A percentile compares a stretch with the other conserved stretches of the same genome.
phyloP scores from a whole-genome alignment of 2,329 filamentous ascomycete genomes.

The Epichloe baconii region DNA sequence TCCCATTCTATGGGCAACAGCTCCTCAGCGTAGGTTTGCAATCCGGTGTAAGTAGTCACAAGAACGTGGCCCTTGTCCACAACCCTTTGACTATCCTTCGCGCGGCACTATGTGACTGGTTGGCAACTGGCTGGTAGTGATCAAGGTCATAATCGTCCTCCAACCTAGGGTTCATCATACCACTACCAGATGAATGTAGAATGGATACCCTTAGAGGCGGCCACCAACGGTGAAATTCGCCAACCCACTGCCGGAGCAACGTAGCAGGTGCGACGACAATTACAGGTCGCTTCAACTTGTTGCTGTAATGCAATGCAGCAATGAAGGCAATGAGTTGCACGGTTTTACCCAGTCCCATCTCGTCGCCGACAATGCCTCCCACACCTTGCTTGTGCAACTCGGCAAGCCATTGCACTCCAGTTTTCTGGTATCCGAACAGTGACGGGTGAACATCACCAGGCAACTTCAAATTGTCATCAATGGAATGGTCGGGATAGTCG shows the following conservation, averaged over 20 bases:
- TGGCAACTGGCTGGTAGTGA: slow-evolving; percentile 21
- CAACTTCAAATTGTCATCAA: slow-evolving; percentile 64
- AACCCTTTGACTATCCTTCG: slow-evolving; percentile 70
- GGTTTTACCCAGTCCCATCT: slow-evolving; percentile 98
- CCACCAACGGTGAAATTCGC: slow-evolving; percentile 98
- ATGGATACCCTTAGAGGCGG: slow-evolving; percentile 95
- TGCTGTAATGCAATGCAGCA: slow-evolving; percentile 84
- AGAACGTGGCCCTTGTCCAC: slow-evolving; percentile 78
- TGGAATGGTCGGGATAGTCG: slow-evolving; percentile 58
- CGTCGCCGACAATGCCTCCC: slow-evolving; percentile 89
- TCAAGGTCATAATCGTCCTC: slow-evolving; percentile 40
- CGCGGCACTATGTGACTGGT: slow-evolving; percentile 43
- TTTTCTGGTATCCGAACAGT: slow-evolving; percentile 94
- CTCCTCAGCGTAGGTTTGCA: slow-evolving; percentile 82
- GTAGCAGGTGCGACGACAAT: slow-evolving; percentile 91
- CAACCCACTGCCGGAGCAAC: slow-evolving; percentile 94
- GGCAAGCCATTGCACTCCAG: slow-evolving; percentile 89
- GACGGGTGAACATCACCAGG: slow-evolving; percentile 89
- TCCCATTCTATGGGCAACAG: slow-evolving; percentile 79
- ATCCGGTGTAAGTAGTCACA: slow-evolving; percentile 87
- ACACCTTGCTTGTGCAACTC: slow-evolving; percentile 83
- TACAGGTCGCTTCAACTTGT: slow-evolving; percentile 68
- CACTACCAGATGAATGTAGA: slow-evolving; percentile 86
- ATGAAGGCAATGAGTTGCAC: slow-evolving; percentile 62
- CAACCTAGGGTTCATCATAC: slow-evolving; percentile 76